Conservation (phyloP, 2,329 filamentous ascomycete genomes). For the Diaporthe amygdali region DNA sequence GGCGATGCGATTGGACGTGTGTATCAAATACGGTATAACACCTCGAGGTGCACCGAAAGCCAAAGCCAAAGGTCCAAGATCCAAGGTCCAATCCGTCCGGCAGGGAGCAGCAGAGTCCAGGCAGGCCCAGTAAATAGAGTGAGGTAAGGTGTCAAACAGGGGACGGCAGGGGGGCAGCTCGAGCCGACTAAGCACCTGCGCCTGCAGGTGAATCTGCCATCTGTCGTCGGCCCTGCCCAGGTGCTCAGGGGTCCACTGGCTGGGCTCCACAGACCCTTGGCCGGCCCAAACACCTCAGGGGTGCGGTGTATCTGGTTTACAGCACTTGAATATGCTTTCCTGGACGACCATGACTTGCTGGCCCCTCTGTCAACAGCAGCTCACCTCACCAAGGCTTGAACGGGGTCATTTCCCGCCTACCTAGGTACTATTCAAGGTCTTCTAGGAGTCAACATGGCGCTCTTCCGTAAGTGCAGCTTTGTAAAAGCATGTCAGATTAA, state of each 20-base stretch:
- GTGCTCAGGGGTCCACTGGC: neutral
- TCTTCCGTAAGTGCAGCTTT: neutral
- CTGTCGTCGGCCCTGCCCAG: constrained; percentile 6
- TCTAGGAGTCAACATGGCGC: neutral
- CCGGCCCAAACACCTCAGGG: neutral
- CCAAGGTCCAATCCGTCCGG: neutral
- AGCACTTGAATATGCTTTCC: neutral
- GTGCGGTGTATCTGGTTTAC: neutral
- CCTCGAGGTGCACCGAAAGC: constrained; percentile 4
- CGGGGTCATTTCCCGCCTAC: neutral
- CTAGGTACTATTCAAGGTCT: neutral
- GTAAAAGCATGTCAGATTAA: neutral
- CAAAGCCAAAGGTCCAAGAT: neutral
- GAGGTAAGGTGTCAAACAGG: constrained; percentile 11
- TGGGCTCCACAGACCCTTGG: neutral
- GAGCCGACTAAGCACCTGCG: neutral
- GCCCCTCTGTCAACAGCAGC: neutral
- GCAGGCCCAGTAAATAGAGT: neutral
- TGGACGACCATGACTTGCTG: neutral
- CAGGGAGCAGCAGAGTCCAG: neutral
- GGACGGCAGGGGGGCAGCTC: constrained; percentile 4
- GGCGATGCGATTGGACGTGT: constrained; percentile 15
- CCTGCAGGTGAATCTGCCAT: constrained; percentile 1
- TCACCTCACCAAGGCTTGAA: neutral
- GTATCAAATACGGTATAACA: constrained; percentile 15